phyloP scores from a whole-genome alignment of 2,329 filamentous ascomycete genomes.

The Pseudofabraea citricarpa region DNA sequence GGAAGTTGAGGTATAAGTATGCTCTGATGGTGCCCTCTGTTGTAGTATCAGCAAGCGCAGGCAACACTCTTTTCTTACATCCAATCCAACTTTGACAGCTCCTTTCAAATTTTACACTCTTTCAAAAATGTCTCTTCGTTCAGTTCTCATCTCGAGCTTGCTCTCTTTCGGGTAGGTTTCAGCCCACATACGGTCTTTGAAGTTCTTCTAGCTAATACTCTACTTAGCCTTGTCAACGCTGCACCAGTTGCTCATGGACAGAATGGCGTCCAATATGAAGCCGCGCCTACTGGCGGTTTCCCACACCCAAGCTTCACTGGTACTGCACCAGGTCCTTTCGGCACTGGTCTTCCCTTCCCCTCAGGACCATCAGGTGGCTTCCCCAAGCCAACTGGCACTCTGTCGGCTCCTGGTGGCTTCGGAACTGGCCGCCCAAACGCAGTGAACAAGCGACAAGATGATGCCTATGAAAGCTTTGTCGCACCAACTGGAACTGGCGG shows the following conservation, averaged over 20 bases:
- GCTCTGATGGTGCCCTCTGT: no score
- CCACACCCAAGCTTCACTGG: no score
- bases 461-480: not conserved
- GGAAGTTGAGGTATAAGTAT: not conserved
- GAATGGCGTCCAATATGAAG: no score
- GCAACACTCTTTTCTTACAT: not conserved
- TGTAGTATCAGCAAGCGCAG: no score
- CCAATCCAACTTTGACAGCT: not conserved
- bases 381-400: not conserved
- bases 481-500: not conserved
- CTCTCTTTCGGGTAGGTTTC: constrained; percentile 1
- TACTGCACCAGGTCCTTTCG: not conserved
- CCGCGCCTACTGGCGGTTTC: not conserved
- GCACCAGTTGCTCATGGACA: not conserved
- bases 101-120: not conserved
- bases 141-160: not conserved
- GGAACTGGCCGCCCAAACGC: not conserved
- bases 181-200: not conserved
- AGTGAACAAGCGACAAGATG: not conserved
- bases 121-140: constrained; percentile 3
- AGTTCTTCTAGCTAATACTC: not conserved
- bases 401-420: not conserved
- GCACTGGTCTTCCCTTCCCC: not conserved
- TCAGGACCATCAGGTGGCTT: not conserved
- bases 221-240: not conserved